These are phyloP conservation scores for Pholiota conissans DNA, from an alignment of 768 basidiomycete species.

Conservation along the genomic window DNA sequence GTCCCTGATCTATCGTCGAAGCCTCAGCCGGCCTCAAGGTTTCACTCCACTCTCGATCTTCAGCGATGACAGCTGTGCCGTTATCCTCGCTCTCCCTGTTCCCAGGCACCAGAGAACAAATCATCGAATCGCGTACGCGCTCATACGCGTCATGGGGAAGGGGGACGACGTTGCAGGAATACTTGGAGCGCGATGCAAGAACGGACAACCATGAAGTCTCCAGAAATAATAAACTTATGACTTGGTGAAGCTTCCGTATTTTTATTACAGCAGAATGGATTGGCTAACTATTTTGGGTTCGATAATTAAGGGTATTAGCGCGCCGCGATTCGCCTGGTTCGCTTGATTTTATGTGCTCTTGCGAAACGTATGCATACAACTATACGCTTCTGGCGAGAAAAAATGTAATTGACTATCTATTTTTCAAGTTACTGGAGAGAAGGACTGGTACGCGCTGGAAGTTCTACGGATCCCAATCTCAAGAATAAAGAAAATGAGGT, in stretches of 20 bases:
- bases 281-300: not conserved
- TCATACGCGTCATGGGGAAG: slow-evolving; percentile 12
- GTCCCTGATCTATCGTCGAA: not conserved
- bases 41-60: not conserved
- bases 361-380: slow-evolving; percentile 49
- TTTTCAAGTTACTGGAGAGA: not conserved
- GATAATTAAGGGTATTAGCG: slow-evolving; percentile 53
- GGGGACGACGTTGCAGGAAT: slow-evolving; percentile 14
- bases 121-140: slow-evolving; percentile 15
- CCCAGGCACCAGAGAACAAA: slow-evolving; percentile 12
- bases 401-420: not conserved
- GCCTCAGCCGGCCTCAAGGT: not conserved
- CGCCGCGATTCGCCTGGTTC: slow-evolving; percentile 49
- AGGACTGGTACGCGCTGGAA: slow-evolving; percentile 30
- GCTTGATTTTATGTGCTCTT: slow-evolving; percentile 57
- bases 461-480: slow-evolving; percentile 21
- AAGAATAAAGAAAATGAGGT: slow-evolving; percentile 4
- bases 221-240: slow-evolving; percentile 42
- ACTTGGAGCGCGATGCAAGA: slow-evolving; percentile 12
- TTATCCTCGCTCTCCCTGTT: slow-evolving; percentile 40
- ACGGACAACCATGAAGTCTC: slow-evolving; percentile 36
- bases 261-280: not conserved
- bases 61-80: not conserved
- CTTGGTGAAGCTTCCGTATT: slow-evolving; percentile 40
- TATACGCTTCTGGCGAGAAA: not conserved